Base-by-base conservation (phyloP, 768 basidiomycete genomes). In the Vararia minispora region DNA sequence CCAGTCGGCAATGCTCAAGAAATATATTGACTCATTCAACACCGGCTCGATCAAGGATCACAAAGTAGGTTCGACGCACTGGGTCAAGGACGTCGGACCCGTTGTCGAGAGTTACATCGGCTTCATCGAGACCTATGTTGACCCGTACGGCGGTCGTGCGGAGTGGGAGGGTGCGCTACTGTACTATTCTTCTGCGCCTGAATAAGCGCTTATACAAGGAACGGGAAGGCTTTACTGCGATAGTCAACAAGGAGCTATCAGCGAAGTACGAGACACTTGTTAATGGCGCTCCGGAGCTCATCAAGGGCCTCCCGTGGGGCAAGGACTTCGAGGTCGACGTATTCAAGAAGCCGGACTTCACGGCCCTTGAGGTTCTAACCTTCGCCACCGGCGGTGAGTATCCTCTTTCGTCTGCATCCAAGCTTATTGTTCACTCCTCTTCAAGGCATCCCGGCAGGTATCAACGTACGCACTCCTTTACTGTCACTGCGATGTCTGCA, bases 51-150 rank as follows among this genome's bases (percentile, higher is more conserved):
- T 91, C 34, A 68, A 77, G 44, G 79, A 72, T 14, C 89, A 92
- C 62, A 78, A 83, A 52, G 68, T 79, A 30, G 88, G 72, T 0
- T 87, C 84, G 0, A 71, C 60, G 21, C 64, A 75, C 44, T 92
- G 88, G 88, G 88, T 92, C 18, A 79, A 81, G 58, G 88, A 92
- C 52, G 61, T 85, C 16, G 82, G 86, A 0, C 88, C 88, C 4
- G 79, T 84, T 24, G 88, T 92, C 13, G 88, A 91, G 58, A 82
- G 76, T 22, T 89, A 90, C 56, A 77, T 90, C 40, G 87, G 87
- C 17, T 87, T 86, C 55, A 69, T 87, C 28, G 84, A 87, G 65
- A 87, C 80, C 1, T 59, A 59, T 20, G 79, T 89, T 13, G 89
- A 91, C 52, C 89, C 89, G 6, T 89, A 85, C 42, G 89, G 88